These are phyloP conservation scores for Moesziomyces antarcticus DNA, from an alignment of 1,284 basidiomycete genomes.

Conservation along the genomic window DNA sequence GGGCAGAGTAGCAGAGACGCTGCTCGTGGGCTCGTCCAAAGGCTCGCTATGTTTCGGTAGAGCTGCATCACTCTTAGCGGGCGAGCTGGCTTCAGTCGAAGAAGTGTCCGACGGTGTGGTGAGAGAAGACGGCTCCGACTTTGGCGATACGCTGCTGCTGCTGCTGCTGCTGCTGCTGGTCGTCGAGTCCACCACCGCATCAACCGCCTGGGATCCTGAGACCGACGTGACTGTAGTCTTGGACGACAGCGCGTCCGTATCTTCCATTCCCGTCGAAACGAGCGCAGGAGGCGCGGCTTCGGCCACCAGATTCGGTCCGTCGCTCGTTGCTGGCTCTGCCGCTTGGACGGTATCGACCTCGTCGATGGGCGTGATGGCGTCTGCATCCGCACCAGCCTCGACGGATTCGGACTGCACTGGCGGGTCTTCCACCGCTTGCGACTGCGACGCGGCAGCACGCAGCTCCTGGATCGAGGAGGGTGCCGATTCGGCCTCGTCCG, in stretches of 20 bases:
- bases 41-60: background rate
- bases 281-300: constrained; percentile 45
- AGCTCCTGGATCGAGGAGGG: constrained; percentile 31
- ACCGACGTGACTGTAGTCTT: constrained; percentile 40
- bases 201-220: constrained; percentile 31
- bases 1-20: background rate
- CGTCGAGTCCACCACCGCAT: background rate
- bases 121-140: constrained; percentile 1
- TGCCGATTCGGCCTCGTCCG: constrained; percentile 29
- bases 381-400: constrained; percentile 10
- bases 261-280: constrained; percentile 42
- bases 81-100: background rate
- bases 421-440: constrained; percentile 1
- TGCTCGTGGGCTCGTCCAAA: background rate
- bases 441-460: constrained; percentile 11
- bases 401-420: background rate
- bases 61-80: background rate
- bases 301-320: constrained; percentile 32
- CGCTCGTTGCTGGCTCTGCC: constrained; percentile 9
- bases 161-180: background rate
- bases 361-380: constrained; percentile 31
- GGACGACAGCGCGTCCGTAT: constrained; percentile 14
- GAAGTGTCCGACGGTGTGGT: background rate
- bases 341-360: constrained; percentile 6
- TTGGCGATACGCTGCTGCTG: background rate